phyloP scores from a whole-genome alignment of 2,329 filamentous ascomycete genomes.

The Nemania sp. region DNA sequence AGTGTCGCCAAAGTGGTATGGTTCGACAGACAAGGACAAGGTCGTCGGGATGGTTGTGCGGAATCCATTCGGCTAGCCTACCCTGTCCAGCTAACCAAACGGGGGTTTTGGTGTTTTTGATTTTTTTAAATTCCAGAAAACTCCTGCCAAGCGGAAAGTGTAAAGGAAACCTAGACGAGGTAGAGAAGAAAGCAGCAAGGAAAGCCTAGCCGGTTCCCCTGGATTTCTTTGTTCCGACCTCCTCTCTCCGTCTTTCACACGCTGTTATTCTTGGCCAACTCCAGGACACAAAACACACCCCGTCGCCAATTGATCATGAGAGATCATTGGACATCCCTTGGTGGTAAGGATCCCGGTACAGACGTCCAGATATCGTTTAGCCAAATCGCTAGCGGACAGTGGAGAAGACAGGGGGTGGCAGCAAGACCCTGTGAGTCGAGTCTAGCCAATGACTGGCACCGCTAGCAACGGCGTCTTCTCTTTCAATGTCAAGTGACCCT shows the following conservation, averaged over 20 bases:
- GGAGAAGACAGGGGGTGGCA: slow-evolving; percentile 8
- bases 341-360: slow-evolving; percentile 5
- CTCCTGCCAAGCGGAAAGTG: neutral
- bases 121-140: slow-evolving; percentile 1
- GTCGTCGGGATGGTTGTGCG: slow-evolving; percentile 1
- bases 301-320: slow-evolving; percentile 16
- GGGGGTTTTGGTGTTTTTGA: no score
- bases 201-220: neutral
- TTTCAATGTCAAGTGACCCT: slow-evolving; percentile 25
- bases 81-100: no score
- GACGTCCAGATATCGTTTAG: slow-evolving; percentile 23
- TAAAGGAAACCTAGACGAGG: neutral
- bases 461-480: slow-evolving; percentile 20
- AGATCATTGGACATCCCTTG: slow-evolving; percentile 1
- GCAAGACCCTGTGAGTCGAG: slow-evolving; percentile 15
- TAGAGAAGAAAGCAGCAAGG: neutral
- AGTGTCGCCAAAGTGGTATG: no score
- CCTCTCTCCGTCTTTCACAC: no score
- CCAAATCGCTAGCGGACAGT: slow-evolving; percentile 16
- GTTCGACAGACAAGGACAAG: slow-evolving; percentile 11
- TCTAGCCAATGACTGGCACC: slow-evolving; percentile 20
- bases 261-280: no score
- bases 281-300: slow-evolving; percentile 9
- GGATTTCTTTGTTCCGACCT: neutral
- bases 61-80: no score